Evolutionary conservation across 345 rosid species (phyloP).

Genomic region (Bruguiera sexangula): DNA sequence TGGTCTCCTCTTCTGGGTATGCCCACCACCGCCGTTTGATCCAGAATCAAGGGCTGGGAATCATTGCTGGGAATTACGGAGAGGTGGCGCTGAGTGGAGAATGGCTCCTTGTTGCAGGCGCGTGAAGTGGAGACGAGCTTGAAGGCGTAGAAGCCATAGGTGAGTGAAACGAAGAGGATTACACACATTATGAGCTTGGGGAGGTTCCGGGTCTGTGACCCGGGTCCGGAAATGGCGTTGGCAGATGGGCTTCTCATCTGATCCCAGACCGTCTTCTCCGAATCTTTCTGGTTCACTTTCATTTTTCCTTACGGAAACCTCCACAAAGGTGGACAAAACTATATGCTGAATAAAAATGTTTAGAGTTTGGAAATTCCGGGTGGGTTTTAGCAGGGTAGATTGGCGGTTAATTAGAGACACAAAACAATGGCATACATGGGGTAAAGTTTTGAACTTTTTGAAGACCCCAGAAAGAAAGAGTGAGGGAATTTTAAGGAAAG

Average conservation of each 20-base stretch:
- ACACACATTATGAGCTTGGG: slow-evolving; percentile 65
- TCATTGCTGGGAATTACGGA: slow-evolving; percentile 22
- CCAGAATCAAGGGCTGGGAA: slow-evolving; percentile 27
- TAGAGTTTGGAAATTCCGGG: slow-evolving; percentile 1
- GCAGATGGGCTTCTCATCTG: slow-evolving; percentile 50
- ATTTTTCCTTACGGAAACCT: not conserved
- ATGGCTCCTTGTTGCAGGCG: slow-evolving; percentile 43
- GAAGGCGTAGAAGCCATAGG: slow-evolving; percentile 79
- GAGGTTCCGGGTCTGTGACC: slow-evolving; percentile 44
- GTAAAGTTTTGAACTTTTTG: no score
- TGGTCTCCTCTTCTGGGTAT: not conserved
- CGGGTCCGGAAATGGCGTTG: slow-evolving; percentile 26
- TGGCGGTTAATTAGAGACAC: no score
- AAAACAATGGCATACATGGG: no score
- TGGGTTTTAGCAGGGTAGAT: not conserved
- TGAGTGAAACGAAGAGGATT: slow-evolving; percentile 62
- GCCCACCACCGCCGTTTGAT: slow-evolving; percentile 14
- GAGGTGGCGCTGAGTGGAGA: slow-evolving; percentile 17
- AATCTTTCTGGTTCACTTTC: slow-evolving; percentile 46
- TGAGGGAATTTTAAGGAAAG: not conserved
- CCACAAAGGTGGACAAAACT: not conserved
- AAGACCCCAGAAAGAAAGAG: not conserved
- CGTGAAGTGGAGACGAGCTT: slow-evolving; percentile 68
- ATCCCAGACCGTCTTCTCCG: slow-evolving; percentile 63
- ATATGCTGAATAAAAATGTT: not conserved